Base-by-base conservation (phyloP, 108 stramenopile species). In the Mediolabrus comicus region DNA sequence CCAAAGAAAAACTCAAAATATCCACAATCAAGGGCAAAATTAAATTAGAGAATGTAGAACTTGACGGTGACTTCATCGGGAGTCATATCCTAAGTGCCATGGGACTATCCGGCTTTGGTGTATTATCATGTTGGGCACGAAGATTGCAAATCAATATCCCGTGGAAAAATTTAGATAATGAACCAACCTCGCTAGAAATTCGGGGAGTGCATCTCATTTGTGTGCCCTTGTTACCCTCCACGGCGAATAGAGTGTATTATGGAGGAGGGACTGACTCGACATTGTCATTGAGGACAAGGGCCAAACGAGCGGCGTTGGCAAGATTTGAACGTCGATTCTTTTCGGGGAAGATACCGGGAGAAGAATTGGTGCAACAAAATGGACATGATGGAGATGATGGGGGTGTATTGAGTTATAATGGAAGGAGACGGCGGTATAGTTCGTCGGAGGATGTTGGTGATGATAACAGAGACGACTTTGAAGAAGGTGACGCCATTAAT, bases 31-130 rank as follows among this genome's bases (percentile, higher is more conserved):
- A 81, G 6, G 92, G 92, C 27, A 86, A 85, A 65, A 85, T 92
- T 19, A 89, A 87, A 72, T 74, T 92, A 7, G 88, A 89, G 53
- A 87, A 92, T 79, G 92, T 92, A 13, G 87, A 92, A 57, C 76
- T 92, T 4, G 92, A 92, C 46, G 92, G 92, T 13, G 92, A 92
- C 56, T 59, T 90, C 57, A 84, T 92, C 43, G 92, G 89, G 0
- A 80, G 86, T 25, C 86, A 86, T 53, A 72, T 92, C 12, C 61
- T 92, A n/a, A 77, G 86, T 24, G 83, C 86, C 13, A 78, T 90
- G 9, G 89, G 87, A 0, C 77, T 92, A 32, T 77, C 80, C n/a
- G 88, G 88, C 14, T 88, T 92, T 70, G 92, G 86, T 11, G 82
- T 89, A 19, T 62, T 92, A 30, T 85, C 84, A 9, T 92, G 92